These are phyloP conservation scores for Boletus speciosus DNA, from an alignment of 768 basidiomycete species.

Conservation along the genomic window DNA sequence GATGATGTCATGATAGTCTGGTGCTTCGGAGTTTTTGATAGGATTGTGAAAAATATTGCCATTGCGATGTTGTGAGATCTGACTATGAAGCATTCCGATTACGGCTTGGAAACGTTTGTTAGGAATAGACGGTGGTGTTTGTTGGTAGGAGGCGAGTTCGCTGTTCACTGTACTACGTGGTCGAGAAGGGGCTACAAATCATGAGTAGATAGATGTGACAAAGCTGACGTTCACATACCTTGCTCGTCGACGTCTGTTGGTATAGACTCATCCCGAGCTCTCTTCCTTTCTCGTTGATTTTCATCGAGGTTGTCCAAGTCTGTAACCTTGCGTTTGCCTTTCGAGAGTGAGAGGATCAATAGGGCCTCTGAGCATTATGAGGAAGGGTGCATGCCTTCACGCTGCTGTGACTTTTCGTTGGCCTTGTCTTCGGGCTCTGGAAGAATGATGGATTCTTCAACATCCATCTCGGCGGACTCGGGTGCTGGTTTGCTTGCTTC, in stretches of 20 bases:
- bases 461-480: constrained; percentile 9
- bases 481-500: background rate
- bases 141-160: constrained; percentile 14
- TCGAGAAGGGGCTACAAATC: constrained; percentile 15
- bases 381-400: constrained; percentile 18
- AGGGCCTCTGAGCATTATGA: background rate
- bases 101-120: constrained; percentile 78
- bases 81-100: constrained; percentile 75
- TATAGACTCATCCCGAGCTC: constrained; percentile 23
- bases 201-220: background rate
- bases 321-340: constrained; percentile 28
- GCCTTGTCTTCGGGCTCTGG: constrained; percentile 12
- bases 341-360: background rate
- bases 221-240: constrained; percentile 27
- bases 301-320: constrained; percentile 25
- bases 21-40: constrained; percentile 83
- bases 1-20: constrained; percentile 89
- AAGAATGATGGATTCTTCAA: constrained; percentile 9
- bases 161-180: constrained; percentile 14
- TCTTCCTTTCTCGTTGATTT: constrained; percentile 25
- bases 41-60: constrained; percentile 91
- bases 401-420: constrained; percentile 8
- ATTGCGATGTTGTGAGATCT: constrained; percentile 81
- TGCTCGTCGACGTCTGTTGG: constrained; percentile 40
- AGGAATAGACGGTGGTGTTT: constrained; percentile 30